These are phyloP conservation scores for Trichoderma polysporum DNA, from an alignment of 2,329 filamentous ascomycete genomes.

Conservation along the genomic window DNA sequence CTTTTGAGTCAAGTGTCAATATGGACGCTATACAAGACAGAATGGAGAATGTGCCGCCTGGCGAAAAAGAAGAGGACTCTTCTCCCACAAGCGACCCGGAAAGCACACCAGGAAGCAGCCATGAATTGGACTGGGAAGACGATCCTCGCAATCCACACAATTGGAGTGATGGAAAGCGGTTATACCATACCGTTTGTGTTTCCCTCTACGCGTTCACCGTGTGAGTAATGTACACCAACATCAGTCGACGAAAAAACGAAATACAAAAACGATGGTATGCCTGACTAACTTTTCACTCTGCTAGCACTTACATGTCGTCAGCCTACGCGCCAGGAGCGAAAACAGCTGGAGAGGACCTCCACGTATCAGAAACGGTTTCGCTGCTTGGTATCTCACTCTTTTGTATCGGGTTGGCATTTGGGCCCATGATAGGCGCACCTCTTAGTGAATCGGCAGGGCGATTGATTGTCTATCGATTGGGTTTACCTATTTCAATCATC, in stretches of 20 bases:
- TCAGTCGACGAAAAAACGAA: not conserved
- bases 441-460: conserved; percentile 68
- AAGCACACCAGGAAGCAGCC: not conserved
- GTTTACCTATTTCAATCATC: conserved; percentile 64
- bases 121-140: conserved; percentile 3
- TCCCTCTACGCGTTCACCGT: conserved; percentile 16
- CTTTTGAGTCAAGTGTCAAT: not conserved
- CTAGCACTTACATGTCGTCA: conserved; percentile 19
- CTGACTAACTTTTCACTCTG: not conserved
- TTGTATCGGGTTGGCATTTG: conserved; percentile 72
- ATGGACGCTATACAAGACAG: not conserved
- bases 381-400: conserved; percentile 57
- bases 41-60: not conserved
- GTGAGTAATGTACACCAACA: not conserved
- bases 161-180: conserved; percentile 8
- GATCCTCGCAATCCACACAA: conserved; percentile 20
- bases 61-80: conserved; percentile 1
- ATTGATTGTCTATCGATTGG: conserved; percentile 67
- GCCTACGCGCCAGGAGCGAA: conserved; percentile 18
- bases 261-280: not conserved
- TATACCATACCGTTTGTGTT: not conserved
- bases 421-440: conserved; percentile 74
- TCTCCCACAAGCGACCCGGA: conserved; percentile 1
- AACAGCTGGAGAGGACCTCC: conserved; percentile 17
- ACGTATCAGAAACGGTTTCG: conserved; percentile 21